phyloP scores from a whole-genome alignment of 2,329 filamentous ascomycete species.

The Colletotrichum acutatum region DNA sequence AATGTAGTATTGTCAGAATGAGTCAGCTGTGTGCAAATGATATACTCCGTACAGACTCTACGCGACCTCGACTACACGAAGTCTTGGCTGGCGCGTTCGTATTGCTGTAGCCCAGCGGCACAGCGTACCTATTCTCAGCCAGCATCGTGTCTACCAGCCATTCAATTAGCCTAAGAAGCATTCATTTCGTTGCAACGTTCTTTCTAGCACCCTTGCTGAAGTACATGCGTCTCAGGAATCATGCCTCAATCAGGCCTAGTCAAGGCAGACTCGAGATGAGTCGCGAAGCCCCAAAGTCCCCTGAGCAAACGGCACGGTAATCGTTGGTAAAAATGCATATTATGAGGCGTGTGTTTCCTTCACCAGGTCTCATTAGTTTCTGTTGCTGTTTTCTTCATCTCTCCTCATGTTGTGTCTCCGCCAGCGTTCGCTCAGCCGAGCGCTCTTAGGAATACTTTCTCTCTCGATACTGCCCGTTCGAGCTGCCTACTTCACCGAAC shows the following conservation, averaged over 20 bases:
- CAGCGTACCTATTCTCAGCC: conserved; percentile 7
- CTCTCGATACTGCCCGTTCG: not conserved
- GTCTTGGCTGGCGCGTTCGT: not conserved
- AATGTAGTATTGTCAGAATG: rapidly evolving
- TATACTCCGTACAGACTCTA: not conserved
- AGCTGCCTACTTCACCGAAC: conserved; percentile 27
- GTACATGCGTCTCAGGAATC: not conserved
- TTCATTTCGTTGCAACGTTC: not conserved
- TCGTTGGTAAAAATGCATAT: not conserved
- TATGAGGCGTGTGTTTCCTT: not conserved
- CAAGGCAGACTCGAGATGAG: conserved; percentile 28
- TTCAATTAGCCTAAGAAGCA: conserved; percentile 2
- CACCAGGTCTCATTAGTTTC: too few species aligned
- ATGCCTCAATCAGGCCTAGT: conserved; percentile 7
- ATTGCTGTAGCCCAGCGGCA: conserved; percentile 19
- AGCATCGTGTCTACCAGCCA: not conserved
- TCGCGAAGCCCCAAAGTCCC: not conserved
- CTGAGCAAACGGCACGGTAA: not conserved
- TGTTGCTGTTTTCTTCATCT: not conserved
- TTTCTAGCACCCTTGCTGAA: not conserved
- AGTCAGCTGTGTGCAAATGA: not conserved
- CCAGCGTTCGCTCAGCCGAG: conserved; percentile 59
- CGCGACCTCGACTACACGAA: not conserved
- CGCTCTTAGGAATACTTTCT: not conserved
- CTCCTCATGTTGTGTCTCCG: conserved; percentile 41